These are phyloP conservation scores for Aspergillus sp. DNA, from an alignment of 2,329 filamentous ascomycete genomes.

Conservation along the genomic window DNA sequence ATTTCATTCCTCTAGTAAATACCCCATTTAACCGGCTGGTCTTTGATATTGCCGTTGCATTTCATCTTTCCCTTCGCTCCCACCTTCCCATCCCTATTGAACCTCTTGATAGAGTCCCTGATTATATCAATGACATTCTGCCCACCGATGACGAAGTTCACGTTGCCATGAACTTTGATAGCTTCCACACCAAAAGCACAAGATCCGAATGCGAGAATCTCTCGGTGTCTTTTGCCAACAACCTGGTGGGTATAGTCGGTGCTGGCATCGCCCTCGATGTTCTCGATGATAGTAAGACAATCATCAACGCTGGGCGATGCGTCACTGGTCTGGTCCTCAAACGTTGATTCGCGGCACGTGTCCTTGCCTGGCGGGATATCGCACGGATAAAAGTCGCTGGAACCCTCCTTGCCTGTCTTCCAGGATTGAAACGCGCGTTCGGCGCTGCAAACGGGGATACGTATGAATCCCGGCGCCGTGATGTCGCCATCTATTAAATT, in stretches of 20 bases:
- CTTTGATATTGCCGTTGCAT: constrained; percentile 17
- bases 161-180: constrained; percentile 7
- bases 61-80: constrained; percentile 18
- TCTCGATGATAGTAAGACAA: constrained; percentile 16
- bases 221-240: constrained; percentile 5
- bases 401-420: constrained; percentile 21
- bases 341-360: constrained; percentile 6
- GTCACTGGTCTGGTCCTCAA: constrained; percentile 25
- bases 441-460: constrained; percentile 40
- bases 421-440: constrained; percentile 35
- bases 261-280: constrained; percentile 13
- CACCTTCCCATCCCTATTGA: constrained; percentile 8
- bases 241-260: constrained; percentile 6
- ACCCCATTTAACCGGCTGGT: constrained; percentile 15
- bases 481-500: constrained; percentile 29
- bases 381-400: constrained; percentile 15
- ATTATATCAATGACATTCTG: constrained; percentile 17
- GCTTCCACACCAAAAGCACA: constrained; percentile 13
- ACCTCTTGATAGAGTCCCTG: constrained; percentile 1
- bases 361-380: constrained; percentile 10
- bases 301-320: constrained; percentile 14
- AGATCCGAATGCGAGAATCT: not conserved
- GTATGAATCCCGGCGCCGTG: constrained; percentile 37
- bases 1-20: constrained; percentile 8
- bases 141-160: constrained; percentile 8